Evolutionary conservation across 1,139 yeast genomes (phyloP).

Genomic region (Saccharomycopsis phalli): DNA sequence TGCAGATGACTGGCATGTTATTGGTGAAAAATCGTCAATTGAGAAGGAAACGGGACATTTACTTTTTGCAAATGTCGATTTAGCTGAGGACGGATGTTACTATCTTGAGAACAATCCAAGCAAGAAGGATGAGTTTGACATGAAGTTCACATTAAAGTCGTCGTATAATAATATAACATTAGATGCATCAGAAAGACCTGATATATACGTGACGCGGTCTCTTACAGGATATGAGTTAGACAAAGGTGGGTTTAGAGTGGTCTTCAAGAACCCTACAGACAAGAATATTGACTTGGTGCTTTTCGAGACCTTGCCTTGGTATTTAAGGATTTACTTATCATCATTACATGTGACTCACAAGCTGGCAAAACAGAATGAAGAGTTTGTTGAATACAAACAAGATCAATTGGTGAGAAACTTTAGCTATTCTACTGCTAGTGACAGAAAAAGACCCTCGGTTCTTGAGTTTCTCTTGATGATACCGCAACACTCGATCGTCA

Average conservation of each 20-base stretch:
- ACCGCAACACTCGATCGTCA: constrained; percentile 57
- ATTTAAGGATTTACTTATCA: constrained; percentile 72
- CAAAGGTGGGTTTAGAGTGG: constrained; percentile 79
- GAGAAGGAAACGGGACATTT: constrained; percentile 11
- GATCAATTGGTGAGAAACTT: constrained; percentile 41
- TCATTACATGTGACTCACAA: constrained; percentile 39
- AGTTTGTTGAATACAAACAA: constrained; percentile 20
- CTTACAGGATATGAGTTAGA: constrained; percentile 90
- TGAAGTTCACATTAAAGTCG: constrained; percentile 24
- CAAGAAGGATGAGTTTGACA: constrained; percentile 24
- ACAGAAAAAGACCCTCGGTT: constrained; percentile 76
- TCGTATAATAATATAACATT: constrained; percentile 31
- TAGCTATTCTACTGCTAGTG: constrained; percentile 68
- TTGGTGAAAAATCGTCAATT: constrained; percentile 10
- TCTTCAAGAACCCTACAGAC: constrained; percentile 56
- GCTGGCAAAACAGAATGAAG: background rate
- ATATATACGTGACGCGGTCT: constrained; percentile 71
- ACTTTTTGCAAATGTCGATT: constrained; percentile 21
- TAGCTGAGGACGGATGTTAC: constrained; percentile 25
- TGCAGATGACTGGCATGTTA: constrained; percentile 31
- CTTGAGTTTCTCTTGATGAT: constrained; percentile 57
- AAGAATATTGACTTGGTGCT: constrained; percentile 46
- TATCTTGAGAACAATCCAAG: constrained; percentile 26
- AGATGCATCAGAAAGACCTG: constrained; percentile 40
- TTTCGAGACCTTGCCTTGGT: constrained; percentile 91